Base-by-base conservation (phyloP, 441 rosid genomes). In the Raphanus hybrid region DNA sequence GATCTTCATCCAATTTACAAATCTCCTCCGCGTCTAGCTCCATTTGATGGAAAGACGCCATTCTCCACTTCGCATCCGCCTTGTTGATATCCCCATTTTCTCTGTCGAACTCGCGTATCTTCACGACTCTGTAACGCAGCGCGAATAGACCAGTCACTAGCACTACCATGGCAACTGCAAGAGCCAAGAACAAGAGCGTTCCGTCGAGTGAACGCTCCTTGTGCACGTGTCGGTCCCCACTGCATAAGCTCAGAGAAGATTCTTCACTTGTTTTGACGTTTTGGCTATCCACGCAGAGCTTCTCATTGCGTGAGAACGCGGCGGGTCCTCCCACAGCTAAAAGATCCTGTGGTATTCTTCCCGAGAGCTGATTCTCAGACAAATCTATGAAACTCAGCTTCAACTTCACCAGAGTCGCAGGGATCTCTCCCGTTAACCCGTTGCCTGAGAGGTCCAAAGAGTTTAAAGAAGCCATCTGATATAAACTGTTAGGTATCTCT, bases 361-460 rank as follows among this genome's bases (percentile, higher is more conserved):
- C 99, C 2, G 91, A 81, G 18, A 94, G 73, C 27, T 81, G 81
- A 72, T 94, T 94, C 41, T 71, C 78, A 0, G 96, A 90, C 43
- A 94, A 76, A 76, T 94, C 96, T 9, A 94, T 79, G 48, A 85
- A 87, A 81, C 97, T 94, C 61, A 91, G 84, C 90, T 82, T 94
- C 85, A 94, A 27, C 27, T 82, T 84, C 73, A 73, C 82, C 0
- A 94, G 80, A 77, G 65, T 84, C 20, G 78, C 84, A 0, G 96
- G 93, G 55, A 94, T 87, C 3, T 66, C 68, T 7, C 99, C 99
- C 0, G 84, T 84, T 34, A 94, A 85, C 55, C 58, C 73, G 79
- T 94, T 94, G 35, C 83, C 71, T 9, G 99, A 94, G 75, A 94
- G 85, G 82, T 94, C 92, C 69, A 94, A 74, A 7, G 94, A 83